A percentile compares a stretch with the other conserved stretches of the same genome.
phyloP scores from a whole-genome alignment of 202 grass and related monocot species.

The Digitaria exilis region DNA sequence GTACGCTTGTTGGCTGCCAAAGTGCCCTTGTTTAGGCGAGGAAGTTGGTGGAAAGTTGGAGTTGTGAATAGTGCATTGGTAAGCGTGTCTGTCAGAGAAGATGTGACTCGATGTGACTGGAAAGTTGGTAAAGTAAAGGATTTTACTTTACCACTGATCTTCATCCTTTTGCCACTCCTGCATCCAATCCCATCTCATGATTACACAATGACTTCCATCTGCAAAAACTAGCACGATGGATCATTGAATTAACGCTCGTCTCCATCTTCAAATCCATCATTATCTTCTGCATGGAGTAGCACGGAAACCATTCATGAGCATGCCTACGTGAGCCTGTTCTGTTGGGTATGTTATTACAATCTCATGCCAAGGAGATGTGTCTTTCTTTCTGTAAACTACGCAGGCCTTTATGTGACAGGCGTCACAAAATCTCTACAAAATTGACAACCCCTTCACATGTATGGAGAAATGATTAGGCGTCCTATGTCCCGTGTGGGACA shows the following conservation, averaged over 20 bases:
- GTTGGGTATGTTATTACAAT: neutral
- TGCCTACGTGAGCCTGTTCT: neutral
- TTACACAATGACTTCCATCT: conserved; percentile 8
- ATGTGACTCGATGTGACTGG: too few species aligned
- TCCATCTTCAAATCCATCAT: conserved; percentile 1
- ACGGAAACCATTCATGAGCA: neutral
- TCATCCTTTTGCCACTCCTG: neutral
- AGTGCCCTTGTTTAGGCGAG: too few species aligned
- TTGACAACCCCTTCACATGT: neutral
- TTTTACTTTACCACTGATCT: conserved; percentile 13
- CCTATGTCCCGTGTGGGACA: conserved; percentile 5
- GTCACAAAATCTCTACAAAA: neutral
- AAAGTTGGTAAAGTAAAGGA: too few species aligned
- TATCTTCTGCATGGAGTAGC: neutral
- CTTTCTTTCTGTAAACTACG: conserved; percentile 21
- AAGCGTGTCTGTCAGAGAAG: too few species aligned
- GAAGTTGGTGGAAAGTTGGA: too few species aligned
- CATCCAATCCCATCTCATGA: conserved; percentile 27
- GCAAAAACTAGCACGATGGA: conserved; percentile 22
- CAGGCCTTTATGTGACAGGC: neutral
- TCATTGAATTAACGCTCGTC: neutral
- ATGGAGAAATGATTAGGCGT: conserved; percentile 30
- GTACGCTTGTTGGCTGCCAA: conserved; percentile 7
- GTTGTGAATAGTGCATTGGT: too few species aligned
- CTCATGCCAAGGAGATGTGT: neutral